These are phyloP conservation scores for Candida palmyrensis DNA, from an alignment of 805 yeast species.

Conservation along the genomic window DNA sequence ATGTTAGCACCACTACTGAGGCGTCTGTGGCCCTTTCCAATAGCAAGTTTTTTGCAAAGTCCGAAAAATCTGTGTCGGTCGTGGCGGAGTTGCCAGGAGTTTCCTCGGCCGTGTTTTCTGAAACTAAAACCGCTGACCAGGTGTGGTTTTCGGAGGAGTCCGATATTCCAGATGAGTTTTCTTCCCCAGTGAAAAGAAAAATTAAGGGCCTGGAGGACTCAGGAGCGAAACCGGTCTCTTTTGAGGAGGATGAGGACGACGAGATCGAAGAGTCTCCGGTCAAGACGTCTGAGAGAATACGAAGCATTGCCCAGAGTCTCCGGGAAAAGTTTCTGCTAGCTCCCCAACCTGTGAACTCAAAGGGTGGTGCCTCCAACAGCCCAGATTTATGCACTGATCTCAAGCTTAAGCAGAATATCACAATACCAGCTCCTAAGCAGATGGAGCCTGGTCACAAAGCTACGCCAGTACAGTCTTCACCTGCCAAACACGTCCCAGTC, in stretches of 20 bases:
- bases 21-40: no score
- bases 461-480: no score
- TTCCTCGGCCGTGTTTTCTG: not conserved
- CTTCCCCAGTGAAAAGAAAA: conserved; percentile 15
- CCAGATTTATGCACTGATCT: no score
- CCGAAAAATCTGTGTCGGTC: not conserved
- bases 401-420: no score
- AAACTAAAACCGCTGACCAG: not conserved
- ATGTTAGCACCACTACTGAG: conserved; percentile 1
- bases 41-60: no score
- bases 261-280: conserved; percentile 40
- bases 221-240: conserved; percentile 10
- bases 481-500: no score
- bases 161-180: conserved; percentile 25
- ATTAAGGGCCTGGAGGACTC: conserved; percentile 2
- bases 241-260: conserved; percentile 26
- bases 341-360: not conserved
- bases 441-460: no score
- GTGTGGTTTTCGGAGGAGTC: conserved; percentile 20
- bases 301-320: conserved; percentile 6
- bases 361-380: no score
- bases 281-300: conserved; percentile 12
- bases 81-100: not conserved
- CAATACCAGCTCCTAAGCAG: no score
- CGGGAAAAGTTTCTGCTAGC: conserved; percentile 8